Evolutionary conservation across 1,284 basidiomycete genomes (phyloP), one percentile per base, ranked within the genome.

Genomic region (Moesziomyces globuligerus): DNA sequence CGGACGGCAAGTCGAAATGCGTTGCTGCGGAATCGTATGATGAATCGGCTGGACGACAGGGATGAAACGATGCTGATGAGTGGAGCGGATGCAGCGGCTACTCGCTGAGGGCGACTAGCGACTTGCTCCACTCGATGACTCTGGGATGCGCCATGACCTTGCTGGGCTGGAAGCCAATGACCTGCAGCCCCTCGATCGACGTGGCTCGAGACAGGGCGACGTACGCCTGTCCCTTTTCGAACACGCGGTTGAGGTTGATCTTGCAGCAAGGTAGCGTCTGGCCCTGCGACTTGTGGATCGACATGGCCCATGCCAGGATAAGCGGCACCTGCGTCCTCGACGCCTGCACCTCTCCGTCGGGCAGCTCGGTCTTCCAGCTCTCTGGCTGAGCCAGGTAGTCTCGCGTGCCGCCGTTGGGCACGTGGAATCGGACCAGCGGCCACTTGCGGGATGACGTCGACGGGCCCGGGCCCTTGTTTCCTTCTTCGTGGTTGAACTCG

Each of bases 141-240:
- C 72, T 65, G 8, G 73, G 73, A 56, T 79, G 77, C 7, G 75
- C 75, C 75, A 76, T 80, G 25, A 77, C 75, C 55, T 76, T 78
- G 28, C 52, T 52, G 7, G 76, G 49, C 41, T 68, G 48, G 82
- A 98, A 98, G 38, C 91, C 89, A 4, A 91, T 84, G 1, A 98
- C 91, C 81, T 98, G 93, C 21, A 98, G 86, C 1, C 94, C 92
- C 9, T 94, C 90, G 42, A 98, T 85, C 9, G 89, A 90, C 0
- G 94, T 96, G 3, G 96, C 96, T 29, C 96, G 92, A 21, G 94
- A 96, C 17, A 98, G 86, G 0, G 96, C 95, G 26, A 98, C 94
- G 77, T 98, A 98, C 32, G 93, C 93, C 85, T 93, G 93, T 29
- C 78, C 77, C 46, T 78, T 80, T 49, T 82, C 80, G 44, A 82